Base-by-base conservation (phyloP, 768 basidiomycete species). In the Calocybe indica region DNA sequence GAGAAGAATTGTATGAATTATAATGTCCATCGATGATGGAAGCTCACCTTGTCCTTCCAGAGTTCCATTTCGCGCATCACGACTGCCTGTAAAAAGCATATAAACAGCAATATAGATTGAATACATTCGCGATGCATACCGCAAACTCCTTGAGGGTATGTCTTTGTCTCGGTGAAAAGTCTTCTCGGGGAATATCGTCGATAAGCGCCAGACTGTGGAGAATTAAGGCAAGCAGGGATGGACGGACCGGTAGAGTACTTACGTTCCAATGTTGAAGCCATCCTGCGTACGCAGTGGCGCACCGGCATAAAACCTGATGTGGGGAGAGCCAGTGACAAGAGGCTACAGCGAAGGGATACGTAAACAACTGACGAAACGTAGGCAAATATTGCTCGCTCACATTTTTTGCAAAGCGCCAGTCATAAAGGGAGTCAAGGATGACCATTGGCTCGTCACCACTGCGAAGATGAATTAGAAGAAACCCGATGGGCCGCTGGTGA, bases 81-180 rank as follows among this genome's bases (percentile, higher is more conserved):
- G 47, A 97, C 84, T 2, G 89, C 91, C 73, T 74, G 47, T 15
- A 44, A 12, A 5, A 74, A 37, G 7, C n/a, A 33, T 49, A 30
- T 37, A 4, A 35, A 14, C n/a, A 43, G 37, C 11, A 36, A 42
- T 11, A 13, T 5, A 40, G 13, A 8, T 10, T 48, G 44, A 7
- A 34, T n/a, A 13, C 32, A 46, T 29, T 58, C 36, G 52, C 4
- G 74, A 70, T 8, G 61, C 71, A 37, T 42, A 73, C 73, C 48
- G 94, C 93, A 58, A 96, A 96, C 64, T 96, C 94, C 62, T 95
- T 95, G 52, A 97, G 71, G 2, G 91, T 91, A 69, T 95, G 88
- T 40, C 92, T 72, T 56, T 93, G 90, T 39, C 93, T 73, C 7
- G 93, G 92, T 7, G 85, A 82, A 58, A 94, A 96, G 50, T 94